Evolutionary conservation across 2,329 filamentous ascomycete species (phyloP).

Genomic region (Fusarium aywerte): DNA sequence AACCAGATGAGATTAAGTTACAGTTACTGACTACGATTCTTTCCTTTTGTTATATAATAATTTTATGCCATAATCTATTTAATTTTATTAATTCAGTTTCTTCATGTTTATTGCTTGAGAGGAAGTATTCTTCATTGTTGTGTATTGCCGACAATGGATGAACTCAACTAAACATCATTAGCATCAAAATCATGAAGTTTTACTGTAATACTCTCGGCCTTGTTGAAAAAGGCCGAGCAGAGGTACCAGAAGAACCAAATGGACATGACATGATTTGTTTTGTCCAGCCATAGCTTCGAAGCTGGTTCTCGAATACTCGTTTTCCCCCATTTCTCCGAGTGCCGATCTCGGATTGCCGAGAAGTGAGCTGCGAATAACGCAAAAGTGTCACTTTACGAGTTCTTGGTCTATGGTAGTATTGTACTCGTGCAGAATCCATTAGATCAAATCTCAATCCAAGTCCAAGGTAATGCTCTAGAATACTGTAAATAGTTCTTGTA

Average conservation of each 20-base stretch:
- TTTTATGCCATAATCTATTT: too few species aligned
- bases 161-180: neutral
- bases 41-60: neutral
- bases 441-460: neutral
- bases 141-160: neutral
- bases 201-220: slow-evolving; percentile 10
- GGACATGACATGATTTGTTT: neutral
- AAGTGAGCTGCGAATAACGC: slow-evolving; percentile 8
- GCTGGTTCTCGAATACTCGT: neutral
- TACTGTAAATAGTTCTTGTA: neutral
- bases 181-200: slow-evolving; percentile 15
- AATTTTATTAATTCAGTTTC: fast-evolving
- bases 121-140: neutral
- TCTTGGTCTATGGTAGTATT: too few species aligned
- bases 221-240: slow-evolving; percentile 17
- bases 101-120: neutral
- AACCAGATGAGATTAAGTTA: neutral
- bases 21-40: neutral
- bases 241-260: neutral
- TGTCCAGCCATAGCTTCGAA: neutral
- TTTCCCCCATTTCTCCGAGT: slow-evolving; percentile 15
- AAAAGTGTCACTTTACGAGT: neutral
- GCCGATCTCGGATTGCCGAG: slow-evolving; percentile 31
- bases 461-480: too few species aligned
- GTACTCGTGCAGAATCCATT: neutral